A percentile compares a stretch with the other conserved stretches of the same genome.
Conservation (phyloP, 225 moss, liverwort and hornwort genomes). For the Takakia lepidozioides region DNA sequence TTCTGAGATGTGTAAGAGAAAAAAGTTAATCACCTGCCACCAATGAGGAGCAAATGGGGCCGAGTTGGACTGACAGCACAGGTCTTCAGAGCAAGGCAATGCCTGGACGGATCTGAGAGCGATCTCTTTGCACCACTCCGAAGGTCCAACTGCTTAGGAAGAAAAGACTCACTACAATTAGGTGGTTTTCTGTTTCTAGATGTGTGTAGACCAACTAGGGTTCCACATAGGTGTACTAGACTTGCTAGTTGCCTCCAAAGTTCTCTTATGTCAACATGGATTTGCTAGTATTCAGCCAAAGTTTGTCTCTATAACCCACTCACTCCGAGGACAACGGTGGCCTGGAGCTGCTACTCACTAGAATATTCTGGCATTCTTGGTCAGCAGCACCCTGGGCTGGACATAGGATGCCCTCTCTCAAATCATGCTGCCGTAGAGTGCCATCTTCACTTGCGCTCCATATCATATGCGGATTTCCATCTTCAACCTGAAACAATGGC, state of each 20-base stretch:
- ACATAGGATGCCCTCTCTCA: slow-evolving; percentile 78
- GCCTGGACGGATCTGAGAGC: slow-evolving; percentile 70
- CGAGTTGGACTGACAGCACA: slow-evolving; percentile 94
- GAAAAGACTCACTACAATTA: too few relatives aligned
- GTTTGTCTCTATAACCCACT: too few relatives aligned
- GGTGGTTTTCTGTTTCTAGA: too few relatives aligned
- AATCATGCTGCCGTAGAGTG: slow-evolving; percentile 92
- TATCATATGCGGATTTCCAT: slow-evolving; percentile 94
- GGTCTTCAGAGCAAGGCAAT: slow-evolving; percentile 72
- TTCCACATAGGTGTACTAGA: background rate
- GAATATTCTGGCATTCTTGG: slow-evolving; percentile 90
- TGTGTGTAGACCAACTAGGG: too few relatives aligned
- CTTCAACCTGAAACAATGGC: slow-evolving; percentile 66
- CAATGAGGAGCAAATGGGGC: slow-evolving; percentile 93
- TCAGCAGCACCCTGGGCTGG: slow-evolving; percentile 56
- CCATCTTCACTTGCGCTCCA: slow-evolving; percentile 99
- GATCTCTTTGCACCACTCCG: slow-evolving; percentile 88
- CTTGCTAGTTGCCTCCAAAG: background rate
- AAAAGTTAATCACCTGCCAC: slow-evolving; percentile 65
- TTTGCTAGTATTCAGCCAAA: background rate
- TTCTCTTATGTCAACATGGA: background rate
- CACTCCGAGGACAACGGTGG: too few relatives aligned
- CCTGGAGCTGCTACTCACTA: slow-evolving; percentile 42
- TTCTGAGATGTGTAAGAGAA: too few relatives aligned
- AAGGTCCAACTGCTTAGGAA: slow-evolving; percentile 70